These are phyloP conservation scores for Hagleromyces aurorensis DNA, from an alignment of 805 yeast species.

Conservation along the genomic window DNA sequence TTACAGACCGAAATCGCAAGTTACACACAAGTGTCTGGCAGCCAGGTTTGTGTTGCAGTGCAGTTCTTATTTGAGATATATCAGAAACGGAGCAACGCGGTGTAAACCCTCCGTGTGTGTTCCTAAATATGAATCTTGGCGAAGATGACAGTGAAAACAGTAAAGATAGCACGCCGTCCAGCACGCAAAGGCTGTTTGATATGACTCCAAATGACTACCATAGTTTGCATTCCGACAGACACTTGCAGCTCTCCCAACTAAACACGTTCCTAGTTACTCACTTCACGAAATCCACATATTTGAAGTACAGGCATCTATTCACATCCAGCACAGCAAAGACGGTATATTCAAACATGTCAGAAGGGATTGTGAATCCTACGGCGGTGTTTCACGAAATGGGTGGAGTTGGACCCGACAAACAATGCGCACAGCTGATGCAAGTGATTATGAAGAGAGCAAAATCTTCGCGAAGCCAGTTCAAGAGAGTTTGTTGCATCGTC, in stretches of 20 bases:
- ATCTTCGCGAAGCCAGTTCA: slow-evolving; percentile 17
- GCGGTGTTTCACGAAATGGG: neutral
- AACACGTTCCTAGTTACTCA: slow-evolving; percentile 15
- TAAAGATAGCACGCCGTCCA: neutral
- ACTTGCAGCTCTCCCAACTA: slow-evolving; percentile 3
- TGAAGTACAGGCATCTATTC: slow-evolving; percentile 10
- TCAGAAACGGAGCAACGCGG: too few relatives aligned
- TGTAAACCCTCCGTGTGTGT: too few relatives aligned
- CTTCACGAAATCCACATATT: slow-evolving; percentile 10
- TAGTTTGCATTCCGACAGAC: neutral
- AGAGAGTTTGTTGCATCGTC: slow-evolving; percentile 20
- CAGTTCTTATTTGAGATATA: too few relatives aligned
- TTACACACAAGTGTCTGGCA: too few relatives aligned
- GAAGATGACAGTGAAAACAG: neutral
- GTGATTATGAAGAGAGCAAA: slow-evolving; percentile 14
- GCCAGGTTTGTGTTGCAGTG: too few relatives aligned
- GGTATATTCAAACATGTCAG: neutral
- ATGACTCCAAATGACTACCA: neutral
- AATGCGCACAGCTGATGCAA: slow-evolving; percentile 9
- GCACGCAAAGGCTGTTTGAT: neutral
- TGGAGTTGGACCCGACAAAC: slow-evolving; percentile 2
- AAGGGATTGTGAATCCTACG: neutral
- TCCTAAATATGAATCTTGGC: too few relatives aligned
- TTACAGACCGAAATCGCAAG: too few relatives aligned
- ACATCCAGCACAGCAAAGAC: neutral